These are phyloP conservation scores for Coccomyxa subellipsoidea DNA, from an alignment of 163 green algal genomes.

Conservation along the genomic window DNA sequence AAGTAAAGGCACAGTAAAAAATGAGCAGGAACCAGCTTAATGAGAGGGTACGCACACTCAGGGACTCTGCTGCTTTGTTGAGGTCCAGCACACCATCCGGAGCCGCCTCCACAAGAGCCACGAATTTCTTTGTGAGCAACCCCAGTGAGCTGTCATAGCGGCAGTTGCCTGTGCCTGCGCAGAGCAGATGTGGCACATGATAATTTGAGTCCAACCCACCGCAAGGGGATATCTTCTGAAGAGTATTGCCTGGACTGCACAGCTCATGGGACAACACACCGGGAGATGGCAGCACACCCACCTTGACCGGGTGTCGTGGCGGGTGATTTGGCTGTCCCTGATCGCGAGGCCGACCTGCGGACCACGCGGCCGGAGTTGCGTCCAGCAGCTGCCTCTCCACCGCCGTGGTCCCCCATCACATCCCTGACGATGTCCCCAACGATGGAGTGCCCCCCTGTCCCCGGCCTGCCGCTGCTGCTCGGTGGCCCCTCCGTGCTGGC, in stretches of 20 bases:
- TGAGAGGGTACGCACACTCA: slow-evolving; percentile 49
- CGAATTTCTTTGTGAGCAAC: slow-evolving; percentile 92
- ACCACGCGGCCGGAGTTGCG: background rate
- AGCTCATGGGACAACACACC: background rate
- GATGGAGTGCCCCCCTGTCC: background rate
- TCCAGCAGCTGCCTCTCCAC: background rate
- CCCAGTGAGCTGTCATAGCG: slow-evolving; percentile 81
- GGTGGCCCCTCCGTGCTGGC: background rate
- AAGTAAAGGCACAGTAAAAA: no score
- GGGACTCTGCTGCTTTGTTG: slow-evolving; percentile 79
- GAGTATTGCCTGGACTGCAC: background rate
- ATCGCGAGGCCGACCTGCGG: background rate
- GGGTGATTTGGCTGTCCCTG: background rate
- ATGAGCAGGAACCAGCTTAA: background rate
- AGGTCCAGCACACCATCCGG: slow-evolving; percentile 81
- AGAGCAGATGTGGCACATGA: background rate
- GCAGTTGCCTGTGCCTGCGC: slow-evolving; percentile 25
- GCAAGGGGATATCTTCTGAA: no score
- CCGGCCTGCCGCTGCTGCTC: background rate
- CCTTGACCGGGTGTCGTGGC: background rate
- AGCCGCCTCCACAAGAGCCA: slow-evolving; percentile 78
- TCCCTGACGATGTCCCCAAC: background rate
- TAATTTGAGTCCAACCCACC: no score
- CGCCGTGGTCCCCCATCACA: background rate
- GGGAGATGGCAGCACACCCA: background rate